Conservation (phyloP, 345 rosid species). For the Melaleuca quinquenervia region DNA sequence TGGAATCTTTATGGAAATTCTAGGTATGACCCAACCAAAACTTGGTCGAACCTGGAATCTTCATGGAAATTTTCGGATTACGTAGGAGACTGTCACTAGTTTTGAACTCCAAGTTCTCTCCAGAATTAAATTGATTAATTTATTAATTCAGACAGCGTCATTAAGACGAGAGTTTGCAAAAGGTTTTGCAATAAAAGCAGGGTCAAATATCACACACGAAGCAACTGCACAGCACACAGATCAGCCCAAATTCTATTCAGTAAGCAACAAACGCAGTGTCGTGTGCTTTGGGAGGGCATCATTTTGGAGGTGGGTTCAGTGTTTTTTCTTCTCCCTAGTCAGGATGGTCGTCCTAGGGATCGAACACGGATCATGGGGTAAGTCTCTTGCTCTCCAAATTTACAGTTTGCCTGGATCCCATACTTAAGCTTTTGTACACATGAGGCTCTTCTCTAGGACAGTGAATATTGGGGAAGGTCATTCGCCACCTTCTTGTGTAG, state of each 20-base stretch:
- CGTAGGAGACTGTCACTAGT: background rate
- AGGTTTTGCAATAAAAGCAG: too few species aligned
- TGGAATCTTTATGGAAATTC: background rate
- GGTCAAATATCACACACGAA: background rate
- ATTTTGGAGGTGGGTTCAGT: background rate
- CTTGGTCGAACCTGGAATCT: background rate
- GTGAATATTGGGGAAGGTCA: background rate
- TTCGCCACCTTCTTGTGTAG: background rate
- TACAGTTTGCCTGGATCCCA: background rate
- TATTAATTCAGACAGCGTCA: too few species aligned
- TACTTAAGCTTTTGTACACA: background rate
- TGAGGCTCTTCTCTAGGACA: background rate
- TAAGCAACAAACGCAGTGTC: background rate
- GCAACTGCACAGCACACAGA: background rate
- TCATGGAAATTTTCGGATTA: background rate
- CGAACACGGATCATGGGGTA: background rate
- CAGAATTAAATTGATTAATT: too few species aligned
- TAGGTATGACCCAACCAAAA: background rate
- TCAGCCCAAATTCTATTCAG: background rate
- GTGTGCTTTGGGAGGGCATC: background rate
- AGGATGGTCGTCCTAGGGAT: background rate
- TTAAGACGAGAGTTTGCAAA: too few species aligned
- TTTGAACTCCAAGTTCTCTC: too few species aligned
- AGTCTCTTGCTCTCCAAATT: background rate
- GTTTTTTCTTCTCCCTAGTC: background rate